Evolutionary conservation across 805 yeast species (phyloP).

Genomic region (Blastobotrys peoriensis): DNA sequence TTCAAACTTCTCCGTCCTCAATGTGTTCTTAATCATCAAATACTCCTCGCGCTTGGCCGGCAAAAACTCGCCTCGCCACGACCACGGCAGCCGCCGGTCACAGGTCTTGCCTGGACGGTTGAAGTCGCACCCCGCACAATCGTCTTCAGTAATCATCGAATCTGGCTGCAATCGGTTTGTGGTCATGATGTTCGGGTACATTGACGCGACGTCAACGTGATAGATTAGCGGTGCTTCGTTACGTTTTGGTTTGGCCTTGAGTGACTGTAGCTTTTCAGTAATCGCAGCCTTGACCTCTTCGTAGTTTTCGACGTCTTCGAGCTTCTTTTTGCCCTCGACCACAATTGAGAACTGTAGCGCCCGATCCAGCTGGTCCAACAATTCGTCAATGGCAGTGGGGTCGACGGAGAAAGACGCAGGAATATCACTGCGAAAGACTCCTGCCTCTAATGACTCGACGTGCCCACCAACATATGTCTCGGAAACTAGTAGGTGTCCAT

Average conservation of each 20-base stretch:
- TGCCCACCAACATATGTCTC: slow-evolving; percentile 99
- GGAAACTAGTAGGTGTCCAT: slow-evolving; percentile 88
- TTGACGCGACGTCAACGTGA: slow-evolving; percentile 98
- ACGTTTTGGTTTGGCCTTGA: slow-evolving; percentile 59
- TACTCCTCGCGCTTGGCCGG: slow-evolving; percentile 92
- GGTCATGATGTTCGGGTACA: slow-evolving; percentile 99
- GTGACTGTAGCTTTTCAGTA: slow-evolving; percentile 45
- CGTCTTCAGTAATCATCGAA: slow-evolving; percentile 90
- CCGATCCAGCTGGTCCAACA: slow-evolving; percentile 62
- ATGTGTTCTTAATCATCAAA: slow-evolving; percentile 76
- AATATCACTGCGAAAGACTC: slow-evolving; percentile 90
- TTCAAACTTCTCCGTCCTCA: slow-evolving; percentile 67
- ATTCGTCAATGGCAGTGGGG: slow-evolving; percentile 74
- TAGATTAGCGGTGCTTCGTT: slow-evolving; percentile 80
- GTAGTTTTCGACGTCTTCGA: slow-evolving; percentile 76
- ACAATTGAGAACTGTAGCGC: slow-evolving; percentile 79
- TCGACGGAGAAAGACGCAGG: slow-evolving; percentile 70
- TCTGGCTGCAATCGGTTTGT: slow-evolving; percentile 97
- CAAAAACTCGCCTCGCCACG: slow-evolving; percentile 95
- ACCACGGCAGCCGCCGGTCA: slow-evolving; percentile 88
- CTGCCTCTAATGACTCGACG: slow-evolving; percentile 95
- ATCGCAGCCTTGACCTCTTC: slow-evolving; percentile 67
- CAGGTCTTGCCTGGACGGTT: slow-evolving; percentile 92
- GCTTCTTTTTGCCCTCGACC: slow-evolving; percentile 65
- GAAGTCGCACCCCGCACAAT: slow-evolving; percentile 96